Evolutionary conservation across 371 early-diverging fungal genomes (phyloP).

Genomic region (Conidiobolus incongruus): DNA sequence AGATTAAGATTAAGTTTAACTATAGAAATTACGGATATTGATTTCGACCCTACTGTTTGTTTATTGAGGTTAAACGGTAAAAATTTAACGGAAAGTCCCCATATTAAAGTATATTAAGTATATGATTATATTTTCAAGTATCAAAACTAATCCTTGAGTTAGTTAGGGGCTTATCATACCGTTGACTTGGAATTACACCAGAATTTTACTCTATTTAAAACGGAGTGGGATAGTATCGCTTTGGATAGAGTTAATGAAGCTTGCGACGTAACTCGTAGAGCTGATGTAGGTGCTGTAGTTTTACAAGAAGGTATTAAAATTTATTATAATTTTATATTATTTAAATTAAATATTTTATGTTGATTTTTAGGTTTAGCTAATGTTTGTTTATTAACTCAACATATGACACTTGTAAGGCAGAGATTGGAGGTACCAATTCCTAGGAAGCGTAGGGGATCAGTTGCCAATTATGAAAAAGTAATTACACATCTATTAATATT

Average conservation of each 20-base stretch:
- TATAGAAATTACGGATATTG: conserved; percentile 62
- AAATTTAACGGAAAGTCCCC: conserved; percentile 62
- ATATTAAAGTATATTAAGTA: conserved; percentile 46
- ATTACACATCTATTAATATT: not conserved
- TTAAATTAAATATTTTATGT: not conserved
- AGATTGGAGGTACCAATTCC: conserved; percentile 80
- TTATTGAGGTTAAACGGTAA: conserved; percentile 73
- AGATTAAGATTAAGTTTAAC: conserved; percentile 62
- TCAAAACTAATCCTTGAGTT: not conserved
- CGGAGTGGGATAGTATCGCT: conserved; percentile 82
- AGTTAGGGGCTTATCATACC: conserved; percentile 89
- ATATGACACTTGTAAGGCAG: conserved; percentile 87
- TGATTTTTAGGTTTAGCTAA: conserved; percentile 49
- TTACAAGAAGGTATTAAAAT: conserved; percentile 53
- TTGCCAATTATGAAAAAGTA: conserved; percentile 74
- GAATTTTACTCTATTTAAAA: conserved; percentile 65
- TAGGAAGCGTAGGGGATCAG: conserved; percentile 72
- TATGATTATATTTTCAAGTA: not conserved
- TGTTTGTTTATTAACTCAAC: conserved; percentile 75
- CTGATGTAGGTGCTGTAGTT: conserved; percentile 86
- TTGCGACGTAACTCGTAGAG: conserved; percentile 74
- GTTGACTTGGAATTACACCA: conserved; percentile 80
- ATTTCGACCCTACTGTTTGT: conserved; percentile 73
- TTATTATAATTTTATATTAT: not conserved
- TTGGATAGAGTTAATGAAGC: conserved; percentile 70